Conservation (phyloP, 345 rosid species). For the Syzygium aqueum region DNA sequence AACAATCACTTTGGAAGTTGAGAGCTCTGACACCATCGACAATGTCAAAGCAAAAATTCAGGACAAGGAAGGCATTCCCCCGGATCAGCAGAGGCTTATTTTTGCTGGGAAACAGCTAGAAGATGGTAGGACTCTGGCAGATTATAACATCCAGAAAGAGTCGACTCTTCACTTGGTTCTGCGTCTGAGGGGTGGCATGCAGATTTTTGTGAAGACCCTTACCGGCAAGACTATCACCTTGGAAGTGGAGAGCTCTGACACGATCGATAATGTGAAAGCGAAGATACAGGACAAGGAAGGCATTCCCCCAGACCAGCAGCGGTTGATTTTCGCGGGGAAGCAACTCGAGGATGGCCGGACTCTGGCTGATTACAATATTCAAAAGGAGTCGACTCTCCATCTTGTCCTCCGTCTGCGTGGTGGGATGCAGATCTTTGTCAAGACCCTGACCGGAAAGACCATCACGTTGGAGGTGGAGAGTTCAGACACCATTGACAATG, state of each 20-base stretch:
- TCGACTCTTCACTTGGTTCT: slow-evolving; percentile 14
- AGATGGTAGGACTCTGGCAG: slow-evolving; percentile 6
- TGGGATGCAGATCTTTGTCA: slow-evolving; percentile 35
- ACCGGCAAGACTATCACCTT: slow-evolving; percentile 35
- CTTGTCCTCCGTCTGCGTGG: slow-evolving; percentile 30
- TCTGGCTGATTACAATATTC: slow-evolving; percentile 34
- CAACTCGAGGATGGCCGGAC: slow-evolving; percentile 39
- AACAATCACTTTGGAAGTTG: slow-evolving; percentile 14
- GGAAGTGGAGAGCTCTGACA: slow-evolving; percentile 37
- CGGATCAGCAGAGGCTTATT: slow-evolving; percentile 16
- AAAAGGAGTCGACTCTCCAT: slow-evolving; percentile 34
- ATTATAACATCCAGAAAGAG: slow-evolving; percentile 17
- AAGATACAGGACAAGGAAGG: slow-evolving; percentile 42
- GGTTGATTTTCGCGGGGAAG: slow-evolving; percentile 35
- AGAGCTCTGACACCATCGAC: slow-evolving; percentile 14
- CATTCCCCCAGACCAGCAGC: slow-evolving; percentile 37
- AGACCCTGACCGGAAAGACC: slow-evolving; percentile 28
- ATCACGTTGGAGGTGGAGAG: slow-evolving; percentile 39
- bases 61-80: slow-evolving; percentile 19
- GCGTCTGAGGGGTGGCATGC: slow-evolving; percentile 31
- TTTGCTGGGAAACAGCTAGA: slow-evolving; percentile 19
- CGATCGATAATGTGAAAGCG: slow-evolving; percentile 25
- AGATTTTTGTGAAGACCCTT: slow-evolving; percentile 32
- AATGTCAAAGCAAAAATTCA: slow-evolving; percentile 15
- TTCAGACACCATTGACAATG: slow-evolving; percentile 39